These are phyloP conservation scores for Cymbidium sinense DNA, from an alignment of 106 monocot genomes.

Conservation along the genomic window DNA sequence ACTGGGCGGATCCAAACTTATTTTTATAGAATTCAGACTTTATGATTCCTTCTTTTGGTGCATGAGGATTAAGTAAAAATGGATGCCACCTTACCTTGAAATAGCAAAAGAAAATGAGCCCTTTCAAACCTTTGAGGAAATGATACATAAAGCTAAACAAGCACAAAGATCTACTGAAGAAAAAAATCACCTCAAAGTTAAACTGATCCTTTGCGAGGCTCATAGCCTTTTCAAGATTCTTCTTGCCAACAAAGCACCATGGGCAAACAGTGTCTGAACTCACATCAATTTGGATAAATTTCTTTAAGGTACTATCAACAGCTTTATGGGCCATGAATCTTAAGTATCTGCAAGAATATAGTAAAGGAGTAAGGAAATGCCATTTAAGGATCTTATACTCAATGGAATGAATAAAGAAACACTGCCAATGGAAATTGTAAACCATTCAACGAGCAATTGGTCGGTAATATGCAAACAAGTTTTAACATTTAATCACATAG, in stretches of 20 bases:
- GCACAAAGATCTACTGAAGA: background rate
- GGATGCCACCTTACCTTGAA: conserved; percentile 86
- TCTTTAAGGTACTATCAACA: conserved; percentile 26
- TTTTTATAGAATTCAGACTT: conserved; percentile 57
- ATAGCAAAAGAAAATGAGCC: background rate
- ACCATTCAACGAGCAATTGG: too few relatives aligned
- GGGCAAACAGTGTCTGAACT: conserved; percentile 86
- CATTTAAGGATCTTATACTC: background rate
- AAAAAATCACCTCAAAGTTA: conserved; percentile 65
- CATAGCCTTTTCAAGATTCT: conserved; percentile 94
- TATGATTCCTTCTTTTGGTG: conserved; percentile 73
- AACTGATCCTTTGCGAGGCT: conserved; percentile 51
- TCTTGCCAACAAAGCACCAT: conserved; percentile 94
- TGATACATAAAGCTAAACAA: background rate
- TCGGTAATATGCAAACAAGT: too few relatives aligned
- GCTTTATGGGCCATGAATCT: conserved; percentile 32
- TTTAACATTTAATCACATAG: too few relatives aligned
- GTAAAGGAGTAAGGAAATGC: background rate
- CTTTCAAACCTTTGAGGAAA: background rate
- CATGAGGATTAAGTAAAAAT: conserved; percentile 63
- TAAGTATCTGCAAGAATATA: conserved; percentile 16
- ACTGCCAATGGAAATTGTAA: too few relatives aligned
- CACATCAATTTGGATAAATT: conserved; percentile 72
- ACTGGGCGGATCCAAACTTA: conserved; percentile 66
- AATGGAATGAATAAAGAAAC: too few relatives aligned